A percentile compares a stretch with the other conserved stretches of the same genome.
phyloP scores from a whole-genome alignment of 768 basidiomycete species.

The Leccinellum luteum region DNA sequence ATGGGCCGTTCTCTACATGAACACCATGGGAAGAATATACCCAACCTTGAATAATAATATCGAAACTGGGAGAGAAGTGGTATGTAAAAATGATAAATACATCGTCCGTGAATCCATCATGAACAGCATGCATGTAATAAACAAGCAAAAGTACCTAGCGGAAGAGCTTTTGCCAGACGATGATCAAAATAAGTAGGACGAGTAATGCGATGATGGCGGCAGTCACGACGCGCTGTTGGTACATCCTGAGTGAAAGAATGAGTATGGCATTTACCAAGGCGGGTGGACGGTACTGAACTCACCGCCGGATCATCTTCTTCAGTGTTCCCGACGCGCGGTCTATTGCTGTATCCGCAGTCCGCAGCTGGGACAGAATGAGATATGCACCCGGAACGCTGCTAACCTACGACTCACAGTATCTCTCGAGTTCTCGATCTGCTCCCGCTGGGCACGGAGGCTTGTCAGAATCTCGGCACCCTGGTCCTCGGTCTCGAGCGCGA shows the following conservation, averaged over 20 bases:
- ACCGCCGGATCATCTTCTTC: conserved; percentile 96
- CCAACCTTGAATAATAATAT: neutral
- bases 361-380: conserved; percentile 49
- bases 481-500: conserved; percentile 95
- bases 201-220: conserved; percentile 83
- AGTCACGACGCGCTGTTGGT: conserved; percentile 90
- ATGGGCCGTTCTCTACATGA: conserved; percentile 12
- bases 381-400: neutral
- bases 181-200: conserved; percentile 75
- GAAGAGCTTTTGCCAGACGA: conserved; percentile 76
- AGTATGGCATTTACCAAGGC: conserved; percentile 9
- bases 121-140: conserved; percentile 18
- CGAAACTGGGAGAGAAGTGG: conserved; percentile 3
- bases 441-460: conserved; percentile 82
- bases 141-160: conserved; percentile 30
- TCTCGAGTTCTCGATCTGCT: conserved; percentile 91
- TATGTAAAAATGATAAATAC: conserved; percentile 29
- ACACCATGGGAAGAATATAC: conserved; percentile 24
- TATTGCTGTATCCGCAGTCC: conserved; percentile 83
- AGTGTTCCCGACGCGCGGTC: conserved; percentile 89
- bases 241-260: conserved; percentile 67
- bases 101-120: conserved; percentile 12
- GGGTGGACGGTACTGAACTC: conserved; percentile 28
- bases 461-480: conserved; percentile 90
- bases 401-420: conserved; percentile 62